Conservation (phyloP, 2,329 filamentous ascomycete species). For the Amauroascus verrucosus region DNA sequence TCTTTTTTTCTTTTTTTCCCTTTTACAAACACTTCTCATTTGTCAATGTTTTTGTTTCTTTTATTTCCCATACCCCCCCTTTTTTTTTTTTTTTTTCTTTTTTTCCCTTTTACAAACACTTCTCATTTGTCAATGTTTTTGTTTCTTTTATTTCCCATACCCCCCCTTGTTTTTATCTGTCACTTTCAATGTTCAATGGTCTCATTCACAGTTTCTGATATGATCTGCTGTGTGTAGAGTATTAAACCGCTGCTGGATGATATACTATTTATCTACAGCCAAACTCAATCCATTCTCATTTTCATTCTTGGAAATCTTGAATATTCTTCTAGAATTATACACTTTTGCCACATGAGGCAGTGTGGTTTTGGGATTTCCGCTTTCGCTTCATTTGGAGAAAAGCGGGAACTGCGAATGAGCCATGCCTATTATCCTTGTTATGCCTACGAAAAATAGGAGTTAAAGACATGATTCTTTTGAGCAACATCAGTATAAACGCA, state of each 20-base stretch:
- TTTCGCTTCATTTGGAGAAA: too few species aligned
- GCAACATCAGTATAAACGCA: too few species aligned
- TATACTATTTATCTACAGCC: background rate
- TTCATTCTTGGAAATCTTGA: background rate
- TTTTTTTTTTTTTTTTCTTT: background rate
- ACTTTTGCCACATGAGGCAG: background rate
- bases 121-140: background rate
- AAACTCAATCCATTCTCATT: slow-evolving; percentile 1
- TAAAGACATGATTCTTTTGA: too few species aligned
- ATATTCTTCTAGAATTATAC: background rate
- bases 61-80: slow-evolving; percentile 6
- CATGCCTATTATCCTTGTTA: too few species aligned
- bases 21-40: background rate
- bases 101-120: too few species aligned
- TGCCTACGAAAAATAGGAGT: too few species aligned
- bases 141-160: slow-evolving; percentile 4
- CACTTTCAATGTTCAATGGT: background rate
- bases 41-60: background rate
- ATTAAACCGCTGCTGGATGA: slow-evolving; percentile 4
- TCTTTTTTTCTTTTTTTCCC: too few species aligned
- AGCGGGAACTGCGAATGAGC: too few species aligned
- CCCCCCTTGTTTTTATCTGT: background rate
- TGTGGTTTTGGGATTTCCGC: too few species aligned
- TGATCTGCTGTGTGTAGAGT: slow-evolving; percentile 3
- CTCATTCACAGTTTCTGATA: background rate